A percentile compares a stretch with the other conserved stretches of the same genome.
These are phyloP conservation scores for Delphinella strobiligena DNA, from an alignment of 2,329 filamentous ascomycete genomes.

Conservation along the genomic window DNA sequence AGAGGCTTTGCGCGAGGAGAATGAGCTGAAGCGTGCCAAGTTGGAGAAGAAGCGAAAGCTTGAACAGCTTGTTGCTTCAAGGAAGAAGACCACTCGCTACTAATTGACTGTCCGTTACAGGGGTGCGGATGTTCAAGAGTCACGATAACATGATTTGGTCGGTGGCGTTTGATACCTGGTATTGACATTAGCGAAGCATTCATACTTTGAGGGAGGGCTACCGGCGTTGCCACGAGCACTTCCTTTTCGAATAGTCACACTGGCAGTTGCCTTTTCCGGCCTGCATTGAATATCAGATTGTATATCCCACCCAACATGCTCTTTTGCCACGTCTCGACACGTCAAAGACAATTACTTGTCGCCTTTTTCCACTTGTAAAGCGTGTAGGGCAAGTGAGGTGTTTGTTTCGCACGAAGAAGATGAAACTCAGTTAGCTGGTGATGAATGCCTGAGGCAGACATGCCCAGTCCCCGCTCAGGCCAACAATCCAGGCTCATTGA, in stretches of 20 bases:
- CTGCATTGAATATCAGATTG: background rate
- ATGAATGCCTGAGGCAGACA: background rate
- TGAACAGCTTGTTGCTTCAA: constrained; percentile 20
- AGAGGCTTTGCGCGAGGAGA: constrained; percentile 51
- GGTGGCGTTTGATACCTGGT: background rate
- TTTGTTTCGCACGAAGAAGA: no score
- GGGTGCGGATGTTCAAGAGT: no score
- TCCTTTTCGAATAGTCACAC: background rate
- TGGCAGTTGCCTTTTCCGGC: background rate
- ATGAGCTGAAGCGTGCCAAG: constrained; percentile 49
- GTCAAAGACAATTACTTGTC: no score
- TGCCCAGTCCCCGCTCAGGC: background rate
- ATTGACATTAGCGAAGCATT: background rate
- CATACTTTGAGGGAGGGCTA: background rate
- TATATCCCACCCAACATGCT: no score
- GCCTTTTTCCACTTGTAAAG: no score
- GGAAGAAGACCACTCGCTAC: constrained; percentile 15
- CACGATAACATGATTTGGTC: background rate
- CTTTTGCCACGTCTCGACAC: no score
- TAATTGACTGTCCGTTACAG: no score
- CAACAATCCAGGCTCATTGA: no score
- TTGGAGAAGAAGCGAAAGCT: constrained; percentile 36
- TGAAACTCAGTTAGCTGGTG: no score
- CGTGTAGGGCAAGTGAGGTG: no score
- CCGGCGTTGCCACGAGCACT: no score